phyloP scores from a whole-genome alignment of 768 basidiomycete species.

The Lactarius sanguifluus region DNA sequence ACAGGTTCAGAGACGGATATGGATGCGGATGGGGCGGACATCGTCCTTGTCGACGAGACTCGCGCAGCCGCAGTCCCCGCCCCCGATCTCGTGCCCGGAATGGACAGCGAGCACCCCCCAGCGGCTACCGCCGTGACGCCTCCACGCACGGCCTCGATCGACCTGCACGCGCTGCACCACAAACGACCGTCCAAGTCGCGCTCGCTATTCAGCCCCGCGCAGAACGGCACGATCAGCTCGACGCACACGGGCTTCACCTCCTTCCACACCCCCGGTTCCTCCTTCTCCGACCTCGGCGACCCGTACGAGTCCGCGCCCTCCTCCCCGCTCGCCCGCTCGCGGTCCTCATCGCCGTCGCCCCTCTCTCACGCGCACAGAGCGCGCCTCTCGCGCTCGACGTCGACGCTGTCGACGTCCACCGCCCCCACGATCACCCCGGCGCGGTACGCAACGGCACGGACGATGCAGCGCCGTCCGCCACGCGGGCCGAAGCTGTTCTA shows the following conservation, averaged over 20 bases:
- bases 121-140: constrained; percentile 25
- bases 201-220: constrained; percentile 42
- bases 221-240: constrained; percentile 55
- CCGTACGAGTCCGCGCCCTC: constrained; percentile 49
- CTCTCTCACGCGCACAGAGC: constrained; percentile 30
- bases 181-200: constrained; percentile 43
- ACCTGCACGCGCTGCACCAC: constrained; percentile 35
- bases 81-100: background rate
- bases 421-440: constrained; percentile 33
- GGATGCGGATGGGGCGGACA: background rate
- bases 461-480: constrained; percentile 41
- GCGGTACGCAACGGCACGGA: constrained; percentile 22
- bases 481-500: constrained; percentile 67
- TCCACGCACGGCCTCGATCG: constrained; percentile 35
- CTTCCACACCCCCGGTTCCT: constrained; percentile 80
- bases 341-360: constrained; percentile 29
- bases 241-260: constrained; percentile 57
- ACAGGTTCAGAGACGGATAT: background rate
- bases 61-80: background rate
- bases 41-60: constrained; percentile 17
- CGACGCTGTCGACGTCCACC: constrained; percentile 28
- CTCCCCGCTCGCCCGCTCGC: constrained; percentile 48
- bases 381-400: constrained; percentile 24
- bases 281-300: constrained; percentile 61
- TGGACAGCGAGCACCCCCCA: constrained; percentile 27